These are phyloP conservation scores for Leptomonas pyrrhocoris DNA, from an alignment of 208 protist genomes.

Conservation along the genomic window DNA sequence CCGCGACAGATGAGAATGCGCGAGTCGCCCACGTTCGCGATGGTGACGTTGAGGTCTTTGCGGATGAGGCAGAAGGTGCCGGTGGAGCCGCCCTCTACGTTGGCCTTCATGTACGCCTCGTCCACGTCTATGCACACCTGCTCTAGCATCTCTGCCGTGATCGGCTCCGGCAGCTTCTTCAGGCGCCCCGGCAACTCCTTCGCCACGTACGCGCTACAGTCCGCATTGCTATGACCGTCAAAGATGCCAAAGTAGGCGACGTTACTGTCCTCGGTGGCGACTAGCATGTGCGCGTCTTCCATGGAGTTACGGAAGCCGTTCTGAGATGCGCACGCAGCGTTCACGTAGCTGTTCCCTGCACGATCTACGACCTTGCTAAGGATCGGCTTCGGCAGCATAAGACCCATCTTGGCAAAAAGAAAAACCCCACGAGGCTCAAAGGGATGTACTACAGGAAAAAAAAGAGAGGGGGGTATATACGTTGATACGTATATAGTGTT, in stretches of 20 bases:
- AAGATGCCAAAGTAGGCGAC: slow-evolving; percentile 86
- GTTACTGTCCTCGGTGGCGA: slow-evolving; percentile 33
- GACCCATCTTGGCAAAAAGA: slow-evolving; percentile 55
- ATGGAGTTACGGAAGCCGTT: slow-evolving; percentile 88
- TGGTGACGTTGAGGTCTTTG: slow-evolving; percentile 53
- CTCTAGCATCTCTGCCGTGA: slow-evolving; percentile 69
- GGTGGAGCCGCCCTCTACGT: slow-evolving; percentile 78
- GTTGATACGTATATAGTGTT: background rate
- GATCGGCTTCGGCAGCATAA: slow-evolving; percentile 84
- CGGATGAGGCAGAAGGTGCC: slow-evolving; percentile 82
- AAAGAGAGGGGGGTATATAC: background rate
- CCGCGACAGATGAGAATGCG: slow-evolving; percentile 77
- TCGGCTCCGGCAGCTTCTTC: slow-evolving; percentile 48
- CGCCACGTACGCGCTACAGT: slow-evolving; percentile 83
- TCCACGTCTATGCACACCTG: slow-evolving; percentile 77
- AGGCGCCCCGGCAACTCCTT: slow-evolving; percentile 57
- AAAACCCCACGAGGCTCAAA: too few species aligned
- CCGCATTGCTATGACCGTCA: slow-evolving; percentile 87
- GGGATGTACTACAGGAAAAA: background rate
- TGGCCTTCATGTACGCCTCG: slow-evolving; percentile 64
- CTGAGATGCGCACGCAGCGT: slow-evolving; percentile 55
- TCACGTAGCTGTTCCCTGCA: slow-evolving; percentile 62
- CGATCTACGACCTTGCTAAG: slow-evolving; percentile 86
- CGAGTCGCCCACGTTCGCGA: slow-evolving; percentile 93
- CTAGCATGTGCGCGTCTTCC: slow-evolving; percentile 89